Base-by-base conservation (phyloP, 2,329 filamentous ascomycete species). In the Blastomyces parvus region DNA sequence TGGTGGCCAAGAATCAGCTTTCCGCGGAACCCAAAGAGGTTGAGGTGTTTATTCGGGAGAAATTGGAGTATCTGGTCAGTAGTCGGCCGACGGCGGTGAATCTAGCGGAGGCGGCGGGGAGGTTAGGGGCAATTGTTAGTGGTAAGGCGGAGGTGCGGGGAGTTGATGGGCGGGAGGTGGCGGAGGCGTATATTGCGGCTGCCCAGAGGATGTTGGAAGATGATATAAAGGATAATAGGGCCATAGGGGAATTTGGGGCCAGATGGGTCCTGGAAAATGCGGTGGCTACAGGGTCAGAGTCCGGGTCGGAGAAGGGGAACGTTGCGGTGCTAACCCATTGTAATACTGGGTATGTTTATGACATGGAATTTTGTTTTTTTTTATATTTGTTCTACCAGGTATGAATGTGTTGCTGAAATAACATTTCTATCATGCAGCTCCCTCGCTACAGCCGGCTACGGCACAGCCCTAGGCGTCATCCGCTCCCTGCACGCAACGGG, bases 71-170 rank as follows among this genome's bases (percentile, higher is more conserved):
- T 73, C 83, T 99, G 57, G 88, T 94, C 69, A 89, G 87, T 57
- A 96, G 91, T 72, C 84, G 94, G 53, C 94, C 94, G 0, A 99
- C 94, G 0, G 94, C 94, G 5, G 94, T 99, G 58, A 96, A 99
- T 74, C 83, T 99, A 63, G 89, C 88, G 63, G 96, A 97, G 78
- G 93, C 93, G 57, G 91, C 93, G 66, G 80, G 84, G 61, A 90
- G 93, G 68, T 83, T 99, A 69, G 91, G 88, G 72, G 80, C 78
- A 9, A 79, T 84, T 27, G 83, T 90, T 6, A 80, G 79, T 6
- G 80, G 82, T 19, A 76, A 76, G 38, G 72, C 72, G 5, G 33
- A 66, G 69, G 62, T 67, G 60, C 61, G 76, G 60, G 63, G 78
- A 67, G 70, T 73, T 36, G 66, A 75, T 67, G 67, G 75, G 66